Conservation (phyloP, 192 early-diverging fungal genomes). For the Rhizoclosmatium globosum region DNA sequence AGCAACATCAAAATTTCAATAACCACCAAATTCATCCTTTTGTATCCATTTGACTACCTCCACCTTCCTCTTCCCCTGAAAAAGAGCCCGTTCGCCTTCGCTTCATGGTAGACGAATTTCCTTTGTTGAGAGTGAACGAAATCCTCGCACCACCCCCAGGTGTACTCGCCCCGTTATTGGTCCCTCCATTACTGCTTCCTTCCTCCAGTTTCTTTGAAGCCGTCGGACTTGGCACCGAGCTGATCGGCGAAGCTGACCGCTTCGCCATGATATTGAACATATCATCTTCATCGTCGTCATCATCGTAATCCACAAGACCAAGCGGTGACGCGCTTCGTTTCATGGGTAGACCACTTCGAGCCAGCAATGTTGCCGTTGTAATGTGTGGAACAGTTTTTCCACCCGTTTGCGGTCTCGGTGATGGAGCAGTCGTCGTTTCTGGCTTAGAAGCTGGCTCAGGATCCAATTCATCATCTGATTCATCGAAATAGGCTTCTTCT, state of each 20-base stretch:
- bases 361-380: neutral
- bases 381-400: neutral
- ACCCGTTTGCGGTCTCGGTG: neutral
- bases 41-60: neutral
- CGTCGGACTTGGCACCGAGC: neutral
- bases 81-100: constrained; percentile 24
- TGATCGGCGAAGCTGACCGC: neutral
- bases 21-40: neutral
- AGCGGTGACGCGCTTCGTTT: constrained; percentile 36
- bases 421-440: neutral
- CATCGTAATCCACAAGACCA: constrained; percentile 34
- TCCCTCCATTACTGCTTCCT: too few relatives aligned
- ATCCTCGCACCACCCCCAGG: neutral
- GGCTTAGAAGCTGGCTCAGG: neutral
- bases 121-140: constrained; percentile 11
- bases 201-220: neutral
- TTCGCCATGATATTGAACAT: constrained; percentile 15
- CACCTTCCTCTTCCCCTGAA: constrained; percentile 4
- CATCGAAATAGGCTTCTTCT: constrained; percentile 86
- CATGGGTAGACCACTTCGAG: neutral
- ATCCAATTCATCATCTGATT: constrained; percentile 48
- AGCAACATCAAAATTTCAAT: neutral
- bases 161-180: neutral
- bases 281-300: constrained; percentile 43
- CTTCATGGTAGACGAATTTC: neutral